These are phyloP conservation scores for Aspergillus caelatus DNA, from an alignment of 2,329 filamentous ascomycete species.

Conservation along the genomic window DNA sequence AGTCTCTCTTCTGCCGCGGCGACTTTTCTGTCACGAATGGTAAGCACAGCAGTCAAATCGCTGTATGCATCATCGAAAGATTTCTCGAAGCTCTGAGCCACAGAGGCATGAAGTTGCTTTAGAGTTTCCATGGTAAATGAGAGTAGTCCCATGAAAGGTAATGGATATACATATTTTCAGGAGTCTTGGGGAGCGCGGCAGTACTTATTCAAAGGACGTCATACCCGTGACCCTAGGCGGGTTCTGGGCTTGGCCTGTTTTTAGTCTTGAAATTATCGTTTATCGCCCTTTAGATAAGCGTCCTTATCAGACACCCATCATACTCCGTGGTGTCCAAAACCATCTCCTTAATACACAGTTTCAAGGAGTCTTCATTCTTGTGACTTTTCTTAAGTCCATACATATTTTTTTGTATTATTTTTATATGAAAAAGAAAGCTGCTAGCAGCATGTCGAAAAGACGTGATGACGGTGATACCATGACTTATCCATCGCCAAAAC, in stretches of 20 bases:
- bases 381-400: neutral
- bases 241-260: neutral
- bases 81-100: conserved; percentile 30
- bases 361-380: neutral
- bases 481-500: conserved; percentile 46
- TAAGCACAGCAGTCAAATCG: conserved; percentile 27
- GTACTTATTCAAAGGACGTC: neutral
- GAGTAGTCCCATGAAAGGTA: conserved; percentile 1
- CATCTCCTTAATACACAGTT: neutral
- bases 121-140: conserved; percentile 34
- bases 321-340: neutral
- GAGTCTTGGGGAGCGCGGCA: neutral
- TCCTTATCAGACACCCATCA: neutral
- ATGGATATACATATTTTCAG: neutral
- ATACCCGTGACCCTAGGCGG: neutral
- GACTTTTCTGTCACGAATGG: conserved; percentile 23
- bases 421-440: neutral
- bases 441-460: conserved; percentile 39
- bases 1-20: conserved; percentile 27
- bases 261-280: too few species aligned
- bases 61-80: conserved; percentile 33
- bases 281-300: conserved; percentile 12
- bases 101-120: conserved; percentile 32
- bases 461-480: conserved; percentile 17
- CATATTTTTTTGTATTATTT: neutral